Conservation (phyloP, 345 rosid species). For the Euclidium syriacum region DNA sequence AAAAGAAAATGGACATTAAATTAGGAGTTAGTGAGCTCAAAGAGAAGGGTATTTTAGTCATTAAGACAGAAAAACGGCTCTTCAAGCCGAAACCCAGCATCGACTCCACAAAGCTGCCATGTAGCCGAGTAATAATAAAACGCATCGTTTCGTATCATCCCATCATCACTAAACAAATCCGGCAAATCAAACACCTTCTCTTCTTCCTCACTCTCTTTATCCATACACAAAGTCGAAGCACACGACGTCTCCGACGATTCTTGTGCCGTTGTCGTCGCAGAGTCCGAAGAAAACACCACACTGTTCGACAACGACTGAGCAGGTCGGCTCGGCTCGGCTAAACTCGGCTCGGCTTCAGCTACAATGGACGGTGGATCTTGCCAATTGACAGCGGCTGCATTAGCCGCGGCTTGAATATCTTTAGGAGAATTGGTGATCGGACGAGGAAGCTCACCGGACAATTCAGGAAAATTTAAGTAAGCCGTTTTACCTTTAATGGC, state of each 20-base stretch:
- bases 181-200: conserved; percentile 80
- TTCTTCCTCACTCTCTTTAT: conserved; percentile 44
- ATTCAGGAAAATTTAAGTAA: conserved; percentile 58
- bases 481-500: conserved; percentile 68
- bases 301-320: conserved; percentile 20
- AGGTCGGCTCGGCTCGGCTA: conserved; percentile 25
- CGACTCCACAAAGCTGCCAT: conserved; percentile 66
- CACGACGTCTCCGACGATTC: conserved; percentile 38
- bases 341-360: conserved; percentile 31
- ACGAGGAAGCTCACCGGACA: conserved; percentile 47
- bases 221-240: conserved; percentile 18
- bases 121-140: conserved; percentile 43
- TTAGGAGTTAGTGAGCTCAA: conserved; percentile 21
- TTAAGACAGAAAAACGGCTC: conserved; percentile 57
- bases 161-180: conserved; percentile 52
- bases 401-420: conserved; percentile 57
- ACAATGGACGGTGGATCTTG: conserved; percentile 8
- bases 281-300: conserved; percentile 22
- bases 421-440: conserved; percentile 47
- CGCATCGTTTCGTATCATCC: conserved; percentile 34
- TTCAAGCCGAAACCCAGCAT: conserved; percentile 54
- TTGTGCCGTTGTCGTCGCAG: conserved; percentile 5
- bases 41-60: conserved; percentile 20
- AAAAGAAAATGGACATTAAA: neutral
- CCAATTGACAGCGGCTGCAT: conserved; percentile 49